Evolutionary conservation across 2,329 filamentous ascomycete genomes (phyloP).

Genomic region (Fusarium napiforme): DNA sequence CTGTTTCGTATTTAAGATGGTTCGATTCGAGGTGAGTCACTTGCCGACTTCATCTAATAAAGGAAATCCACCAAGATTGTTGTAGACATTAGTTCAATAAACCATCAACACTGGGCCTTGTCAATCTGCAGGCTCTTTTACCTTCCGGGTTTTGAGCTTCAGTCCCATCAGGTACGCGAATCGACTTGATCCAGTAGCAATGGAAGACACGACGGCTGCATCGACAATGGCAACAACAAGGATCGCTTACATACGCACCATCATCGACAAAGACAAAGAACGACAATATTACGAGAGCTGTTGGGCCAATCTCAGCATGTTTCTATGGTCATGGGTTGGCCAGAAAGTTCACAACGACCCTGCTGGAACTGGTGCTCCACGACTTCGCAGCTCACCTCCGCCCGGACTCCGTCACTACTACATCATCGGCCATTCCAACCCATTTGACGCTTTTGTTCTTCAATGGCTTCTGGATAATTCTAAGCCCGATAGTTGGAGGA

Average conservation of each 20-base stretch:
- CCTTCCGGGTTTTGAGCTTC: fast-evolving
- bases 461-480: neutral
- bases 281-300: neutral
- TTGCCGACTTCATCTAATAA: neutral
- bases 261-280: neutral
- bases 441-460: neutral
- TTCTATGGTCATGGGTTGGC: neutral
- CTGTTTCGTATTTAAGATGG: neutral
- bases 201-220: fast-evolving
- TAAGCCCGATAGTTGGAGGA: neutral
- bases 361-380: neutral
- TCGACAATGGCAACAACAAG: neutral
- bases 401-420: neutral
- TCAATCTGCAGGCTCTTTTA: neutral
- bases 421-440: neutral
- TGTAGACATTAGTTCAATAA: fast-evolving
- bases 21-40: neutral
- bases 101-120: too few species aligned
- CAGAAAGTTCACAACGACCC: neutral
- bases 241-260: neutral
- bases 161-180: fast-evolving
- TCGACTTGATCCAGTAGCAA: fast-evolving
- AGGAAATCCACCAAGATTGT: fast-evolving
- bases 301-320: neutral
- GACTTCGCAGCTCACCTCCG: neutral